Conservation (phyloP, 352 stramenopile species). For the Pythium plurisporium region DNA sequence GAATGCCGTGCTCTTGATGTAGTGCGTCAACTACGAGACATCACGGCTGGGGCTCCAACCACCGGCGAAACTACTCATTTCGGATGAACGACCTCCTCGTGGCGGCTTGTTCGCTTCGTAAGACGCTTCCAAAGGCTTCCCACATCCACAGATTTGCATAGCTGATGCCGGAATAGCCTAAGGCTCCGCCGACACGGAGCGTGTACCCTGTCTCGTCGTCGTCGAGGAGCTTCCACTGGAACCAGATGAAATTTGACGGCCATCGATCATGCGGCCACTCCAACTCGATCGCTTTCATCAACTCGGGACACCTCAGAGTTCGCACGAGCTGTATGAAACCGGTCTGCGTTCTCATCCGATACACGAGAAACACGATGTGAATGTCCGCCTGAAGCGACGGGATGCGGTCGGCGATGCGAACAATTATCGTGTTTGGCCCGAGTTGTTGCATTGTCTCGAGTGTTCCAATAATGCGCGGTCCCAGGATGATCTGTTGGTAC, state of each 20-base stretch:
- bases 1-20: no score
- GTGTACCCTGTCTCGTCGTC: background rate
- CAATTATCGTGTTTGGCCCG: background rate
- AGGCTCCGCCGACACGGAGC: background rate
- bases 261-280: background rate
- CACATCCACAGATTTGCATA: background rate
- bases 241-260: background rate
- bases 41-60: no score
- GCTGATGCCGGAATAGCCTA: background rate
- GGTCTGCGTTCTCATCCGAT: background rate
- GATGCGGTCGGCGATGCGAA: background rate
- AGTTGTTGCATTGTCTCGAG: background rate
- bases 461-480: background rate
- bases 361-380: background rate
- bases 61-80: no score
- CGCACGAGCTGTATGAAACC: background rate
- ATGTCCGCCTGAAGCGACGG: background rate
- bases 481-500: background rate
- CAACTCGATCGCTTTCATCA: background rate
- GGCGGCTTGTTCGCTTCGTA: background rate
- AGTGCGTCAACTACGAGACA: no score
- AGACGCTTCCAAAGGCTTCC: background rate
- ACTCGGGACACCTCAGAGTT: background rate
- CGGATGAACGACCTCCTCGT: background rate
- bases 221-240: background rate